Conservation (phyloP, 805 yeast species). For the Kazachstania martiniae region DNA sequence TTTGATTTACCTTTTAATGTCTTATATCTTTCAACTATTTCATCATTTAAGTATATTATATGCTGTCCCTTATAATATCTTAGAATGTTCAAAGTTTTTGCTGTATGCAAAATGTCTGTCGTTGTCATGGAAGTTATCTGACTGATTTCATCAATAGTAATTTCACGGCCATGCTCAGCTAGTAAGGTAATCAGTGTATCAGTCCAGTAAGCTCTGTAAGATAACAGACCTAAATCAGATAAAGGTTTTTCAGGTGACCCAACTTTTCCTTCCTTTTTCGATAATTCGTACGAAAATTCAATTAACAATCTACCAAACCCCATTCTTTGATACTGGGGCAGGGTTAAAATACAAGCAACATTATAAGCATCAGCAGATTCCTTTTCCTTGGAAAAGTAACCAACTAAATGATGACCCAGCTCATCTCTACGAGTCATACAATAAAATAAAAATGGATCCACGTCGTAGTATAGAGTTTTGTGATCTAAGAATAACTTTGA, state of each 20-base stretch:
- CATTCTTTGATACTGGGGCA: slow-evolving; percentile 92
- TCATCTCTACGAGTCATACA: slow-evolving; percentile 89
- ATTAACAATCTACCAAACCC: slow-evolving; percentile 90
- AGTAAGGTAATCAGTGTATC: slow-evolving; percentile 71
- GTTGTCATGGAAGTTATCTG: slow-evolving; percentile 88
- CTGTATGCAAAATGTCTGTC: slow-evolving; percentile 85
- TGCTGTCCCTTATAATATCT: slow-evolving; percentile 94
- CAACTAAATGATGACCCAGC: slow-evolving; percentile 90
- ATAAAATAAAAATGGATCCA: slow-evolving; percentile 92
- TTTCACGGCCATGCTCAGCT: slow-evolving; percentile 52
- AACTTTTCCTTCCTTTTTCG: slow-evolving; percentile 76
- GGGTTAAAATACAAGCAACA: slow-evolving; percentile 90
- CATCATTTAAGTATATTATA: slow-evolving; percentile 76
- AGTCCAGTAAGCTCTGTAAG: slow-evolving; percentile 95
- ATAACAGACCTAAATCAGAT: slow-evolving; percentile 83
- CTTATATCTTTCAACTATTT: slow-evolving; percentile 65
- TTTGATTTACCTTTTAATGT: slow-evolving; percentile 58
- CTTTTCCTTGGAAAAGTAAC: slow-evolving; percentile 93
- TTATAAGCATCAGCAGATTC: slow-evolving; percentile 92
- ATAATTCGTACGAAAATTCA: slow-evolving; percentile 85
- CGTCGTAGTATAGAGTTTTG: slow-evolving; percentile 93
- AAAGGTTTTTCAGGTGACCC: slow-evolving; percentile 98
- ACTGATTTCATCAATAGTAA: slow-evolving; percentile 86
- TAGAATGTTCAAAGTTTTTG: slow-evolving; percentile 82
- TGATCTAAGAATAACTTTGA: slow-evolving; percentile 88